Evolutionary conservation across 768 basidiomycete genomes (phyloP), one percentile per base, ranked within the genome.

Genomic region (Boletus sp.): DNA sequence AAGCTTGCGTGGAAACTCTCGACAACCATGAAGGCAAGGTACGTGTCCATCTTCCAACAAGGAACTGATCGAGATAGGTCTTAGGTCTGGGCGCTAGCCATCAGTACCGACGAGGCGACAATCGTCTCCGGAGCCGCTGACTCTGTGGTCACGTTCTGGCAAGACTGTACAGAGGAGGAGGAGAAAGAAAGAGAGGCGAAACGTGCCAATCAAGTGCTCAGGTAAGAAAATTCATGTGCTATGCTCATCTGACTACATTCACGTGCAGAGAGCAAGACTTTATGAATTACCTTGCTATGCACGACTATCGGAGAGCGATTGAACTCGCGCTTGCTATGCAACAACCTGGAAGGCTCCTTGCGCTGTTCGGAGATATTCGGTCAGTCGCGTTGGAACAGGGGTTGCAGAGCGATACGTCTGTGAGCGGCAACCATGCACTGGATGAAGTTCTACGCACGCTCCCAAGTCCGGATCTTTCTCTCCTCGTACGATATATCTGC

Each of bases 1-100:
- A 98, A 68, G 85, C 90, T 64, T 98, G 95, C 64, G 77, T 84
- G 7, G 77, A 85, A 17, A 98, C 96, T 6, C 76, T 99, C 72
- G 97, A 99, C 71, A 96, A 96, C 66, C 97, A 99, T 65, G 93
- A 97, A 71, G 96, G 98, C 61, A 98, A 98, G 82, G 95, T 90
- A 57, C 18, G 85, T 52, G 30, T 9, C 50, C 15, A 44, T 42
- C 9, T 35, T 53, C 30, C 39, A 6, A 35, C 24, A 29, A 14
- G 36, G 44, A 30, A 54, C 33, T 44, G 40, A 59, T 37, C 54
- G 40, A 40, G 18, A 54, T 42, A 44, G 42, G 35, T n/a, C 15
- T 20, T 63, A 98, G 96, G 86, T 99, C n/a, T 99, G 97, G 97
- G 94, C 95, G 1, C 79, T 98, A 12, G 85, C 93, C 9, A 76